phyloP scores from a whole-genome alignment of 441 rosid genomes.

The Isatis lusitanica region DNA sequence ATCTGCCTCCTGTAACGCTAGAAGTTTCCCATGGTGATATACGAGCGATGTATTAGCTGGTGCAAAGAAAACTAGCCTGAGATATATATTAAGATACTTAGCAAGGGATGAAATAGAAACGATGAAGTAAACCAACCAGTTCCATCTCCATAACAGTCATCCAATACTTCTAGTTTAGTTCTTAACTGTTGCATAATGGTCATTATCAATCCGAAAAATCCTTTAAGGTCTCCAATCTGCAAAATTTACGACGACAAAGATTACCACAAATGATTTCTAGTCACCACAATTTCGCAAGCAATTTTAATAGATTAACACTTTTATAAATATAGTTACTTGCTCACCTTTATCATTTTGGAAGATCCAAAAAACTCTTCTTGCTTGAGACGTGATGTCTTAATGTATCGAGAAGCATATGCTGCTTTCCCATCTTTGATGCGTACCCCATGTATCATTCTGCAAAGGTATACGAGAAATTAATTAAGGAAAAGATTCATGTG shows the following conservation, averaged over 20 bases:
- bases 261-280: no score
- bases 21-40: slow-evolving; percentile 87
- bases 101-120: slow-evolving; percentile 1
- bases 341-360: slow-evolving; percentile 68
- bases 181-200: slow-evolving; percentile 64
- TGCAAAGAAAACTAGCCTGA: slow-evolving; percentile 23
- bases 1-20: slow-evolving; percentile 78
- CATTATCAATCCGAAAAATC: slow-evolving; percentile 81
- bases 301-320: no score
- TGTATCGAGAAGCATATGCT: slow-evolving; percentile 78
- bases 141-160: slow-evolving; percentile 72
- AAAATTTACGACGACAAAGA: slow-evolving; percentile 12
- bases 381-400: slow-evolving; percentile 77
- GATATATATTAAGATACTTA: not conserved
- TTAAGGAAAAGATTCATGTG: no score
- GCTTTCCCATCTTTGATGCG: slow-evolving; percentile 90
- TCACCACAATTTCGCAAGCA: no score
- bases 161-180: slow-evolving; percentile 69
- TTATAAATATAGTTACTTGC: no score
- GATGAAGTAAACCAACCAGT: slow-evolving; percentile 53
- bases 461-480: not conserved
- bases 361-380: slow-evolving; percentile 86
- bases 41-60: slow-evolving; percentile 85
- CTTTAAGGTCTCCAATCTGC: slow-evolving; percentile 87
- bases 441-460: slow-evolving; percentile 94